phyloP scores from a whole-genome alignment of 2,329 filamentous ascomycete genomes.

The Rhinocladiella mackenziei region DNA sequence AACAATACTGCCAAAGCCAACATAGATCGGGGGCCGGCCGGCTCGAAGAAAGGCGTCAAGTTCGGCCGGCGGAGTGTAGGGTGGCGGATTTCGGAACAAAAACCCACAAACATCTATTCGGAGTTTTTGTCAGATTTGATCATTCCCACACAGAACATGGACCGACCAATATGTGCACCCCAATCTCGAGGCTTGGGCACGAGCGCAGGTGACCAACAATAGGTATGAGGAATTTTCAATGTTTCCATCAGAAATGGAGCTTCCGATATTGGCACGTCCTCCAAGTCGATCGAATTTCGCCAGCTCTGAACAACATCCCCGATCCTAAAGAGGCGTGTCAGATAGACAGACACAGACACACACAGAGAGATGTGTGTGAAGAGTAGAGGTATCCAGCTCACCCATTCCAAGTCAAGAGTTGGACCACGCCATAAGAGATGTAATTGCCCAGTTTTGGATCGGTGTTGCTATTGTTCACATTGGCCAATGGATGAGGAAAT shows the following conservation, averaged over 20 bases:
- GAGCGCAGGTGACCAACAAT: slow-evolving; percentile 45
- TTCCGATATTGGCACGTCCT: no score
- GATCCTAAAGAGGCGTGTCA: no score
- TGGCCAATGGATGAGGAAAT: slow-evolving; percentile 51
- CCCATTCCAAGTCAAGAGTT: slow-evolving; percentile 51
- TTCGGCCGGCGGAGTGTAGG: slow-evolving; percentile 40
- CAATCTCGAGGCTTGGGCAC: slow-evolving; percentile 43
- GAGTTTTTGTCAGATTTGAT: no score
- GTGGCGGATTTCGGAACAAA: slow-evolving; percentile 40
- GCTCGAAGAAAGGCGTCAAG: slow-evolving; percentile 43
- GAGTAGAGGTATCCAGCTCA: slow-evolving; percentile 29
- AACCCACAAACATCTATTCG: no score
- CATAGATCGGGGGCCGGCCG: slow-evolving; percentile 51
- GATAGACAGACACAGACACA: no score
- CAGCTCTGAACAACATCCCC: no score
- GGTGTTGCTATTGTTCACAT: slow-evolving; percentile 40
- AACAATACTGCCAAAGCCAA: slow-evolving; percentile 57
- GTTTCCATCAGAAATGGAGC: no score
- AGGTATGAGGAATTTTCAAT: slow-evolving; percentile 43
- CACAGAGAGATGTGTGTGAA: no score
- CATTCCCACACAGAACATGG: slow-evolving; percentile 47
- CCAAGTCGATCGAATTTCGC: no score
- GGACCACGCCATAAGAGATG: slow-evolving; percentile 47
- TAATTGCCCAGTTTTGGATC: slow-evolving; percentile 38
- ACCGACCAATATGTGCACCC: slow-evolving; percentile 36